Evolutionary conservation across 2,329 filamentous ascomycete species (phyloP).

Genomic region (Aspergillaceae sp.): DNA sequence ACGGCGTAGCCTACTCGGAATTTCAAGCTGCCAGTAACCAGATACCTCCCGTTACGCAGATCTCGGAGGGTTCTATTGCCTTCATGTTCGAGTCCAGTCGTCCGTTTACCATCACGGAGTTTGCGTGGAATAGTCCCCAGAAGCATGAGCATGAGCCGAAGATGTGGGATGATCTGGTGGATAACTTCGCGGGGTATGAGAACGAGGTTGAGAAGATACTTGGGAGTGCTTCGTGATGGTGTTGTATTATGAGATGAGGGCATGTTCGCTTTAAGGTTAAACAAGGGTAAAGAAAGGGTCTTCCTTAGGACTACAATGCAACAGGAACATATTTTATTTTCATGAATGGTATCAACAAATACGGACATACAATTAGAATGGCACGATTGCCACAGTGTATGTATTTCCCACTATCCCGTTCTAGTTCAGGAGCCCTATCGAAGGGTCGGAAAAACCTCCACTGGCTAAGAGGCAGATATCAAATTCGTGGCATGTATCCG

Average conservation of each 20-base stretch:
- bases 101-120: conserved; percentile 29
- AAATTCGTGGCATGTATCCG: conserved; percentile 3
- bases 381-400: conserved; percentile 20
- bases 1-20: conserved; percentile 28
- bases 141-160: conserved; percentile 41
- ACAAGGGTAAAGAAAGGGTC: too few species aligned
- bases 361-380: conserved; percentile 28
- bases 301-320: not conserved
- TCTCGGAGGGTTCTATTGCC: conserved; percentile 25
- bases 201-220: conserved; percentile 40
- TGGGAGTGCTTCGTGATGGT: too few species aligned
- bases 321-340: conserved; percentile 29
- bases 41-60: conserved; percentile 20
- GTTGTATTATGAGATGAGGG: too few species aligned
- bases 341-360: conserved; percentile 34
- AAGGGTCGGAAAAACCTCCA: conserved; percentile 14
- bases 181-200: conserved; percentile 43
- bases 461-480: conserved; percentile 14
- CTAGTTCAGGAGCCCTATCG: conserved; percentile 15
- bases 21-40: conserved; percentile 23
- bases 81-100: conserved; percentile 30
- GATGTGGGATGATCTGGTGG: conserved; percentile 49
- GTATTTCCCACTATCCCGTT: conserved; percentile 17
- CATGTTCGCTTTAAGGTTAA: too few species aligned
- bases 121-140: conserved; percentile 28